Base-by-base conservation (phyloP, 495 filamentous ascomycete genomes). In the Tirmania nivea region DNA sequence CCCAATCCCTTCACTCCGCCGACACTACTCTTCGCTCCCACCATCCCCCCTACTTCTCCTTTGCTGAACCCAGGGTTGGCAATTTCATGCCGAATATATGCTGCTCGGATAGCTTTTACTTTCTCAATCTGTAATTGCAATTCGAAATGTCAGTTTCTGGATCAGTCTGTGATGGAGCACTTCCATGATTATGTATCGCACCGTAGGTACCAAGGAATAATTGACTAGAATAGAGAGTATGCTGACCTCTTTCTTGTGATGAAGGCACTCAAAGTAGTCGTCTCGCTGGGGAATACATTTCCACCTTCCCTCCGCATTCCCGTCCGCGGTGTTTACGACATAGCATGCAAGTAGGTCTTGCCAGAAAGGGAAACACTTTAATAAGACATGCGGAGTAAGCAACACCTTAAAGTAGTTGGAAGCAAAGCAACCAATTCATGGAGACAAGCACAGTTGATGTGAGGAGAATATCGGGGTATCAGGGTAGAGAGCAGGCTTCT, bases 331-430 rank as follows among this genome's bases (percentile, higher is more conserved):
- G 68, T 89, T 88, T 64, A 87, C 76, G 49, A 89, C 83, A 65
- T 92, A 92, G 75, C 85, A 92, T 60, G 81, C 81, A 57, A 92
- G 78, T 53, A 87, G 71, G 63, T 92, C 85, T 70, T 92, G 90
- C 92, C 92, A 99, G 78, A 95, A 99, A 66, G 85, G 83, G 70
- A 92, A 96, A 79, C 90, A 99, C 71, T 93, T 80, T 62, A 78
- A 79, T 56, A 78, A 81, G 62, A 86, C 88, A 94, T 67, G 54
- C 60, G 53, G 53, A 54, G 60, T 62, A 54, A 55, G 54, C 36
- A 34, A 53, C 50, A 58, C 69, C 60, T 69, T 67, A 12, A 34
- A 16, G 51, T 1, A 51, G 25, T 16, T 2, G 1, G n/a, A 21
- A 35, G 48, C 48, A 53, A 34, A 12, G 47, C 19, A 14, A n/a